These are phyloP conservation scores for Alliaria petiolata DNA, from an alignment of 345 rosid species.

Conservation along the genomic window DNA sequence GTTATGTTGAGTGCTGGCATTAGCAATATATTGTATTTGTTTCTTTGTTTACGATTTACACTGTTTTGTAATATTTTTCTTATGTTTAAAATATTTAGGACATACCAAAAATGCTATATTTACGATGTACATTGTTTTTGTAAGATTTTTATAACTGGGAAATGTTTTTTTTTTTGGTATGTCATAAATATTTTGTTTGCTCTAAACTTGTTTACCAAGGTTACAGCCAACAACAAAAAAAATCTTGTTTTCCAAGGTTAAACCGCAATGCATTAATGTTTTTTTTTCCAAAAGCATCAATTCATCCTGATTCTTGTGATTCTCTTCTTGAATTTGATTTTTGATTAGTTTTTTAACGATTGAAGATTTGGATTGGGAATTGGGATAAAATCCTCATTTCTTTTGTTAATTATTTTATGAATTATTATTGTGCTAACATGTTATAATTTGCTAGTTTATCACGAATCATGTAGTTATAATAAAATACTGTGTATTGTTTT, in stretches of 20 bases:
- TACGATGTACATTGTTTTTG: neutral
- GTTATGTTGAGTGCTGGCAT: neutral
- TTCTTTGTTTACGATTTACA: neutral
- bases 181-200: neutral
- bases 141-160: neutral
- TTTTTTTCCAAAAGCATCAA: neutral
- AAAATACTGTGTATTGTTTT: too few species aligned
- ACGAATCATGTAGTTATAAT: too few species aligned
- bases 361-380: too few species aligned
- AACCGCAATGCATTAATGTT: neutral
- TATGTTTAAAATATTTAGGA: too few species aligned
- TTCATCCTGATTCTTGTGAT: neutral
- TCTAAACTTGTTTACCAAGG: neutral
- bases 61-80: neutral
- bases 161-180: neutral
- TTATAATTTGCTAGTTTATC: too few species aligned
- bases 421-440: too few species aligned
- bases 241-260: neutral
- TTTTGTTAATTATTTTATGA: too few species aligned
- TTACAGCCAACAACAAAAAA: neutral
- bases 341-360: too few species aligned
- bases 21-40: neutral
- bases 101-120: too few species aligned
- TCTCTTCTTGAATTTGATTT: neutral
- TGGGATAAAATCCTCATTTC: too few species aligned